These are phyloP conservation scores for Chlamydomonas eustigma DNA, from an alignment of 139 green algal genomes.

Conservation along the genomic window DNA sequence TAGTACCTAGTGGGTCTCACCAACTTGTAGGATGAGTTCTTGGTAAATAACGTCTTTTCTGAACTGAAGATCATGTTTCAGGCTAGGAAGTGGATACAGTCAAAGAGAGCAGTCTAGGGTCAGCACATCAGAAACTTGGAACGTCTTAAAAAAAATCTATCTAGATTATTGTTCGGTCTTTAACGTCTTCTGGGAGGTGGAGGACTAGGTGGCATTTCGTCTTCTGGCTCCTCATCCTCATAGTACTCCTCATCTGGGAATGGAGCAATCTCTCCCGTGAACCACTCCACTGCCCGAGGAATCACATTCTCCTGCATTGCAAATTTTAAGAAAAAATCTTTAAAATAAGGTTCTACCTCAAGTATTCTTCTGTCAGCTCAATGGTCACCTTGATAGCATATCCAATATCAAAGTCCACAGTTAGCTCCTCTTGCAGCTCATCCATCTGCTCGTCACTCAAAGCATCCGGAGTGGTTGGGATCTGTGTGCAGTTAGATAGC, in stretches of 20 bases:
- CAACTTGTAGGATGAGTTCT: too few species aligned
- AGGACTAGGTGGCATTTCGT: constrained; percentile 1
- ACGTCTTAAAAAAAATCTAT: too few species aligned
- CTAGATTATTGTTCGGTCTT: too few species aligned
- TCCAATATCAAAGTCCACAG: constrained; percentile 40
- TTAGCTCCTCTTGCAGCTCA: constrained; percentile 36
- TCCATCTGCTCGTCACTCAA: constrained; percentile 34
- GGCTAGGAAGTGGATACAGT: too few species aligned
- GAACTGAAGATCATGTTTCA: too few species aligned
- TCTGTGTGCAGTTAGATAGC: too few species aligned
- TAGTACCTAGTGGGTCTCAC: too few species aligned
- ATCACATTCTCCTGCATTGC: constrained; percentile 27
- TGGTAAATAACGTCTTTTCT: too few species aligned
- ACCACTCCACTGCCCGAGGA: constrained; percentile 46
- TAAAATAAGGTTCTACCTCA: neutral
- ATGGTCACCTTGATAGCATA: constrained; percentile 41
- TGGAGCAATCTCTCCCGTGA: constrained; percentile 42
- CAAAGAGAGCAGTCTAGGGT: too few species aligned
- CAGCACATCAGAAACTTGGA: too few species aligned
- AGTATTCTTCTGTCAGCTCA: constrained; percentile 25
- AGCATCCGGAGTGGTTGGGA: constrained; percentile 18
- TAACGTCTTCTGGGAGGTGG: neutral
- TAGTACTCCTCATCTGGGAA: constrained; percentile 29
- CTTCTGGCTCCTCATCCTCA: constrained; percentile 25
- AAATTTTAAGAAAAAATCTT: neutral